These are phyloP conservation scores for Linnemannia zychae DNA, from an alignment of 192 early-diverging fungal genomes.

Conservation along the genomic window DNA sequence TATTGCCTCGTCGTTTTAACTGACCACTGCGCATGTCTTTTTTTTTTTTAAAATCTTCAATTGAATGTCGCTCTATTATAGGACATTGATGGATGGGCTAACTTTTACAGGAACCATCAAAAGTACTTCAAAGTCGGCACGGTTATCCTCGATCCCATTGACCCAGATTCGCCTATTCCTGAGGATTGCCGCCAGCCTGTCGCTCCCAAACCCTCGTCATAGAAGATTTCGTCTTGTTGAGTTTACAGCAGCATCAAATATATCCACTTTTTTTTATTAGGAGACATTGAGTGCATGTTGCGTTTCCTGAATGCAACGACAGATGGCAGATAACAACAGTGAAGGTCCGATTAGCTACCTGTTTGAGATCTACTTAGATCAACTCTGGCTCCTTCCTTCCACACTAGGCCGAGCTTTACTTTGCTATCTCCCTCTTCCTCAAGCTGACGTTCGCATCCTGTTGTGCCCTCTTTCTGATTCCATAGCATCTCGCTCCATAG, in stretches of 20 bases:
- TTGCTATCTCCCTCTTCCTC: not conserved
- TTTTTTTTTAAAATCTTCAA: not conserved
- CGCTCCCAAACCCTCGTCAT: conserved; percentile 57
- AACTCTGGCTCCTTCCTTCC: not conserved
- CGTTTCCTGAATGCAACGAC: too few relatives aligned
- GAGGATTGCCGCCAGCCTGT: conserved; percentile 76
- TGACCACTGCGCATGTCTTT: too few relatives aligned
- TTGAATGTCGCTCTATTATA: conserved; percentile 24
- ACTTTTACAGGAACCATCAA: conserved; percentile 89
- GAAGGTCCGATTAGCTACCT: not conserved
- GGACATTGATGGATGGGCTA: conserved; percentile 84
- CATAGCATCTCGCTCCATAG: not conserved
- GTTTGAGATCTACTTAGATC: not conserved
- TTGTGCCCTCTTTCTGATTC: not conserved
- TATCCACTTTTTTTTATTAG: too few relatives aligned
- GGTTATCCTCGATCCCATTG: conserved; percentile 87
- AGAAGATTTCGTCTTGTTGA: not conserved
- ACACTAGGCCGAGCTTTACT: too few relatives aligned
- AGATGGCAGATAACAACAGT: too few relatives aligned
- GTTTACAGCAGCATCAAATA: too few relatives aligned
- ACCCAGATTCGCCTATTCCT: conserved; percentile 86
- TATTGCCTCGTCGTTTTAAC: not conserved
- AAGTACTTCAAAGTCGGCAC: conserved; percentile 90
- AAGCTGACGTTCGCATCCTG: not conserved
- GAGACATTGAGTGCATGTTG: too few relatives aligned